Evolutionary conservation across 805 yeast genomes (phyloP).

Genomic region (Myxozyma neglecta): DNA sequence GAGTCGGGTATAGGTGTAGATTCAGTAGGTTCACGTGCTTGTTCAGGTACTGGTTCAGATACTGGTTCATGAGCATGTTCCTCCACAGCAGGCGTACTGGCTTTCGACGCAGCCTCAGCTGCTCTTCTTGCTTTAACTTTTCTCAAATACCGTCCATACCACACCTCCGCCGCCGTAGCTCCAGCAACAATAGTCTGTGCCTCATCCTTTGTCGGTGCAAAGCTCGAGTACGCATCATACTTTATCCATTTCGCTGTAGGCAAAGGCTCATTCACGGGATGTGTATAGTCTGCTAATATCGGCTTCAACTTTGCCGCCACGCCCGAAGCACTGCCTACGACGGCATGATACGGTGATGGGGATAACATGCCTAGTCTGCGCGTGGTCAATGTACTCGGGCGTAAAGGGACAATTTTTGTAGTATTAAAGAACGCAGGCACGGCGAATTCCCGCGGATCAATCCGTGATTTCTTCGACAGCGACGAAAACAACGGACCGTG

Average conservation of each 20-base stretch:
- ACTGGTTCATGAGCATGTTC: neutral
- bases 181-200: constrained; percentile 55
- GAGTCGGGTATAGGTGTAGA: constrained; percentile 6
- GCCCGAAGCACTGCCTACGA: constrained; percentile 17
- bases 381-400: constrained; percentile 20
- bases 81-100: neutral
- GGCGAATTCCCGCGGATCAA: constrained; percentile 71
- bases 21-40: neutral
- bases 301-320: constrained; percentile 22
- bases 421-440: constrained; percentile 60
- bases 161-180: constrained; percentile 35
- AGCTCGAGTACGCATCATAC: constrained; percentile 51
- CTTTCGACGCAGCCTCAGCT: constrained; percentile 6
- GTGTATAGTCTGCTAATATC: constrained; percentile 30
- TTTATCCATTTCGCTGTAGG: constrained; percentile 68
- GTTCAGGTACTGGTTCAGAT: neutral
- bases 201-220: constrained; percentile 69
- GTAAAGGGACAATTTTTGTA: constrained; percentile 64
- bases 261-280: constrained; percentile 47
- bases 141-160: constrained; percentile 46
- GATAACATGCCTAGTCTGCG: constrained; percentile 24
- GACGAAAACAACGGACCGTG: constrained; percentile 82
- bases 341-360: constrained; percentile 19
- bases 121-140: constrained; percentile 1
- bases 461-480: constrained; percentile 60